Evolutionary conservation across 768 basidiomycete species (phyloP).

Genomic region (Psilocybe subaeruginosa): DNA sequence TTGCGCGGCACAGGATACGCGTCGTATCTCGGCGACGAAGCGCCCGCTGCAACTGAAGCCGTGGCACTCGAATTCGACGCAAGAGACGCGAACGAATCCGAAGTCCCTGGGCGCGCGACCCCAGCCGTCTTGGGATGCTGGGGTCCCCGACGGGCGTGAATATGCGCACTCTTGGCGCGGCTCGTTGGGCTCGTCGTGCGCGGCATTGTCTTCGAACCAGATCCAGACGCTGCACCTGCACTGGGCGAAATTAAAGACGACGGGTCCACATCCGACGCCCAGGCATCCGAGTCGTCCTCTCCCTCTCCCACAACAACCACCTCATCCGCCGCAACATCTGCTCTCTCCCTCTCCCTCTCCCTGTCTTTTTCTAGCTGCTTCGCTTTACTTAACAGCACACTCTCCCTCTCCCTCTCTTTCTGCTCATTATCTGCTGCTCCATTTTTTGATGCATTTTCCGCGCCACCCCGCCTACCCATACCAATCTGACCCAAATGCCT

Average conservation of each 20-base stretch:
- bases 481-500: slow-evolving; percentile 28
- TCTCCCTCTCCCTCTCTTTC: slow-evolving; percentile 2
- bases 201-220: background rate
- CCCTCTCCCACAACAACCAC: slow-evolving; percentile 9
- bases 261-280: slow-evolving; percentile 56
- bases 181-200: slow-evolving; percentile 10
- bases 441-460: background rate
- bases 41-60: no score
- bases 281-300: slow-evolving; percentile 58
- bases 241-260: background rate
- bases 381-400: background rate
- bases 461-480: slow-evolving; percentile 13
- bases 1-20: no score
- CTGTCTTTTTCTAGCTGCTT: background rate
- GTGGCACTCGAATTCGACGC: no score
- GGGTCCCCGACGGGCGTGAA: no score
- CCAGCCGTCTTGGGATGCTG: no score
- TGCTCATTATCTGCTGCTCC: background rate
- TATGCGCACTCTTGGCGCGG: background rate
- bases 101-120: no score
- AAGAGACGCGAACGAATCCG: no score
- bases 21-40: no score
- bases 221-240: background rate
- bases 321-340: background rate
- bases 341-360: background rate